phyloP scores from a whole-genome alignment of 768 basidiomycete genomes.

The Rhodotorula graminis region DNA sequence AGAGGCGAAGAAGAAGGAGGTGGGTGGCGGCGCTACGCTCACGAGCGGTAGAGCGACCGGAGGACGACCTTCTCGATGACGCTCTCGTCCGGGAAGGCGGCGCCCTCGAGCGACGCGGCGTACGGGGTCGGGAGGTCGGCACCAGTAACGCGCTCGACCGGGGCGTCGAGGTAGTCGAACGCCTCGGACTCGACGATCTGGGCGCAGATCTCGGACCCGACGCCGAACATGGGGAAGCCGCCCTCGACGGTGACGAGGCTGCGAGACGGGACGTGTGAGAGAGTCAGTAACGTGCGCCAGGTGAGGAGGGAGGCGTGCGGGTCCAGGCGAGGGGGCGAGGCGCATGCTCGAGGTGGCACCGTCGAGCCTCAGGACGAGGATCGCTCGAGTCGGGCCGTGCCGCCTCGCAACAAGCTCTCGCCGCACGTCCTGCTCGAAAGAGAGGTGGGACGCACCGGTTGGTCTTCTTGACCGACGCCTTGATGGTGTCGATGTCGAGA shows the following conservation, averaged over 20 bases:
- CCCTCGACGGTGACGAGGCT: conserved; percentile 93
- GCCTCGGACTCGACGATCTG: conserved; percentile 96
- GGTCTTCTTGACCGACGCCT: conserved; percentile 95
- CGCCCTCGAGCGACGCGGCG: conserved; percentile 76
- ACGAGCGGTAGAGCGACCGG: conserved; percentile 51
- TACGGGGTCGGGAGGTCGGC: conserved; percentile 98
- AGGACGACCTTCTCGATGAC: conserved; percentile 91
- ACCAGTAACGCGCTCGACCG: conserved; percentile 94
- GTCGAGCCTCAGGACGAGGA: no score
- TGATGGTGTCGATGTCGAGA: conserved; percentile 95
- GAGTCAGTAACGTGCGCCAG: not conserved
- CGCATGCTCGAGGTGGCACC: not conserved
- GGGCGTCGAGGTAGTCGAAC: conserved; percentile 97
- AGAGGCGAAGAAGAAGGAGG: not conserved
- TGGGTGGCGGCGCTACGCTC: not conserved
- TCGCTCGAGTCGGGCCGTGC: no score
- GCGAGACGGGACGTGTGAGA: not conserved
- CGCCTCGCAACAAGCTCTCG: no score
- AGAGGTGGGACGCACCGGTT: conserved; percentile 60
- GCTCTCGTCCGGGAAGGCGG: conserved; percentile 89
- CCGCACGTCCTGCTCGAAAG: no score
- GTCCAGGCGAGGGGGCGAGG: no score
- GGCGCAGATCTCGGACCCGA: conserved; percentile 96
- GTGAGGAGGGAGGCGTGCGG: no score
- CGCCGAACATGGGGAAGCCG: conserved; percentile 97